Evolutionary conservation across 176 grass and related monocot genomes (phyloP), one percentile per base, ranked within the genome.

Genomic region (Raddia guianensis): DNA sequence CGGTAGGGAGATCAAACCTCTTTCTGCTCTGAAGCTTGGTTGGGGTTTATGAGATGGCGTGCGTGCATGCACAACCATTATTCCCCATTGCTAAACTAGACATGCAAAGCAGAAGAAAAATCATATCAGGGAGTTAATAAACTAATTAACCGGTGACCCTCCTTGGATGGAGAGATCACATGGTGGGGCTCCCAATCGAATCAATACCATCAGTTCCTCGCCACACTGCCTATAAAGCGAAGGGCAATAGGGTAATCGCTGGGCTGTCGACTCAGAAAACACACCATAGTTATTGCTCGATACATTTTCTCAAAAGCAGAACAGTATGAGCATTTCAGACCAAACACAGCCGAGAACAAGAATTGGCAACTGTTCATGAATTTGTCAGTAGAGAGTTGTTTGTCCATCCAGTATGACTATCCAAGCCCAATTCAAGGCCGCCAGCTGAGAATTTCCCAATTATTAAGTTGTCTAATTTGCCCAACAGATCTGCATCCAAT

Each of bases 161-260:
- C 71, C 83, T 67, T 62, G 55, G 64, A 87, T 79, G n/a, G 87
- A 75, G 61, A 64, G 49, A 83, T 87, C 92, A 94, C 92, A 91
- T 94, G 92, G 92, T 91, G 89, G 92, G 92, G 78, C 74, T 73
- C 49, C 60, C 52, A 57, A 70, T 34, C 65, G 85, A 87, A 91
- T 85, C 77, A 94, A 87, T 87, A 72, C 63, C 78, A 87, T 67
- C 46, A 49, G 69, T 51, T 50, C 66, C 63, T 19, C 70, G 27
- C 57, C 84, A 48, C 73, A 62, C 48, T 70, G 74, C 81, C 43
- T 70, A 88, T 70, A 88, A 83, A 88, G 86, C 61, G 1, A 59
- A 75, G 78, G 61, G 2, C 33, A 50, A 49, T 68, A 68, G 49
- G 32, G 77, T 63, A 32, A 85, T 81, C 65, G 14, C 18, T 62